Percentiles rank a stretch among this genome's conserved stretches.
phyloP scores from a whole-genome alignment of 768 basidiomycete species.

The Tephrocybe sp. region DNA sequence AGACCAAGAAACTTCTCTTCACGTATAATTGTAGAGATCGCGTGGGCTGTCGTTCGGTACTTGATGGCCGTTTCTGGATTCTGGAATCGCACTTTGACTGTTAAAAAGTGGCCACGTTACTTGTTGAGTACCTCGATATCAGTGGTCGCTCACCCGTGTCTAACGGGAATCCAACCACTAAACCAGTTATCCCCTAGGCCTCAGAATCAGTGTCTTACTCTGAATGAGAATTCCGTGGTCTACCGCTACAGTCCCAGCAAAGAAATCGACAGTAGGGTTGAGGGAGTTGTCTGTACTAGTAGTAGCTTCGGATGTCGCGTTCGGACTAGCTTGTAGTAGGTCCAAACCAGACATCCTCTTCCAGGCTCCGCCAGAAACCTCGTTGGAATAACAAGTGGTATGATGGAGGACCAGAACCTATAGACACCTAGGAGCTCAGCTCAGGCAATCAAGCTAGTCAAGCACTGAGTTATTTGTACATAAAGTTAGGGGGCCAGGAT shows the following conservation, averaged over 20 bases:
- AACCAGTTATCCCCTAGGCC: constrained; percentile 59
- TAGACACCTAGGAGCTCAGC: no score
- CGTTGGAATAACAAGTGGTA: no score
- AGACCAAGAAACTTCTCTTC: constrained; percentile 70
- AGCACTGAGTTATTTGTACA: no score
- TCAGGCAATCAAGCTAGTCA: no score
- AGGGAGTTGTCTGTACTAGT: constrained; percentile 28
- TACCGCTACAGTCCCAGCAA: constrained; percentile 70
- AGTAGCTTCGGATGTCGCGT: no score
- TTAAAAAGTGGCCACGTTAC: not conserved
- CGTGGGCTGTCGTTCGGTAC: constrained; percentile 65
- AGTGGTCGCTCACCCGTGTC: constrained; percentile 52
- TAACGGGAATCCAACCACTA: constrained; percentile 74
- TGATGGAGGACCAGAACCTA: no score
- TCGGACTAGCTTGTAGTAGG: no score
- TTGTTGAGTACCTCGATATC: not conserved
- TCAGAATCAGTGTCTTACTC: not conserved
- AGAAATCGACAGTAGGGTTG: constrained; percentile 70
- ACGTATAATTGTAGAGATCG: constrained; percentile 61
- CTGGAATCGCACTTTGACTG: constrained; percentile 83
- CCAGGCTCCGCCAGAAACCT: no score
- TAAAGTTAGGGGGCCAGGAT: no score
- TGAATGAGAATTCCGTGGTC: not conserved
- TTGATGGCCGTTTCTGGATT: constrained; percentile 52
- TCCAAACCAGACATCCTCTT: no score